A percentile compares a stretch with the other conserved stretches of the same genome.
Conservation (phyloP, 2,329 filamentous ascomycete species). For the Penicillium crustosum region DNA sequence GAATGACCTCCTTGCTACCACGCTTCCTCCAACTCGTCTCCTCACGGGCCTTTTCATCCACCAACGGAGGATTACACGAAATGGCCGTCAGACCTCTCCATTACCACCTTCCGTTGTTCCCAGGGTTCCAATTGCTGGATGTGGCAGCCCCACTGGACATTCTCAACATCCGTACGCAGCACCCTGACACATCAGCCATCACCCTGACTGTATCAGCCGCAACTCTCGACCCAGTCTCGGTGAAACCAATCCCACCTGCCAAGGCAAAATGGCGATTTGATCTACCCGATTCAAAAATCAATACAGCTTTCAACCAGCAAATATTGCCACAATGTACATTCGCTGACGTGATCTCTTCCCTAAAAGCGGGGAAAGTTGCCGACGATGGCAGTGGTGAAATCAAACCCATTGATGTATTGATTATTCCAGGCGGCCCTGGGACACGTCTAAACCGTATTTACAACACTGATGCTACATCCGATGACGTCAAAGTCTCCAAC, state of each 20-base stretch:
- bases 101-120: conserved; percentile 12
- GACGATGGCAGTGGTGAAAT: background rate
- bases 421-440: conserved; percentile 5
- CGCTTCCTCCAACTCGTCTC: background rate
- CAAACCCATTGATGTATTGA: conserved; percentile 9
- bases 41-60: background rate
- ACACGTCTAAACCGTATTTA: conserved; percentile 6
- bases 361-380: conserved; percentile 3
- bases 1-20: background rate
- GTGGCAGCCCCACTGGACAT: conserved; percentile 9
- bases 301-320: conserved; percentile 8
- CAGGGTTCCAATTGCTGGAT: conserved; percentile 9
- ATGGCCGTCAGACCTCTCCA: conserved; percentile 7
- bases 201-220: conserved; percentile 9
- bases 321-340: conserved; percentile 10
- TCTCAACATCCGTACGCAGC: conserved; percentile 9
- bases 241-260: conserved; percentile 7
- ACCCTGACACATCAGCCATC: conserved; percentile 4
- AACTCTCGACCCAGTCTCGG: conserved; percentile 8
- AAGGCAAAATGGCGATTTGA: conserved; percentile 7
- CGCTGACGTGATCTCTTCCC: conserved; percentile 2
- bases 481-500: conserved; percentile 1
- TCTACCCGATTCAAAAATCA: background rate
- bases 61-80: conserved; percentile 1
- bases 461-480: background rate